Conservation (phyloP, 148 eudicot genomes). For the Fagopyrum tataricum region DNA sequence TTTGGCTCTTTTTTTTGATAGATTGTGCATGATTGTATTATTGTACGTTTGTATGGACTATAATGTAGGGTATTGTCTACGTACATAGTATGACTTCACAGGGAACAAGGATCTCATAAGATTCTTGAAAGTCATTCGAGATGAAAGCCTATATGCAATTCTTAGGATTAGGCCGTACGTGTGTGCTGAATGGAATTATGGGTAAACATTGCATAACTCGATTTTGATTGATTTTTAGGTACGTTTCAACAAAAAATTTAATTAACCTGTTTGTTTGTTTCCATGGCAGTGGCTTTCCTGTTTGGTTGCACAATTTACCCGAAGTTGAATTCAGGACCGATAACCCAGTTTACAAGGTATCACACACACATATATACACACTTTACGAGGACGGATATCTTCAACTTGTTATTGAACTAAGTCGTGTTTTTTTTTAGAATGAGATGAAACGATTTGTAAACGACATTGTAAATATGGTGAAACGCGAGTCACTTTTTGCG, state of each 20-base stretch:
- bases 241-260: background rate
- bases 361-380: background rate
- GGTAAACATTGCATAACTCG: conserved; percentile 19
- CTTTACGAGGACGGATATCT: background rate
- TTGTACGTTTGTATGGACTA: too few species aligned
- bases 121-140: conserved; percentile 40
- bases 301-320: conserved; percentile 41
- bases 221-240: background rate
- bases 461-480: conserved; percentile 39
- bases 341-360: conserved; percentile 35
- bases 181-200: conserved; percentile 58
- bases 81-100: conserved; percentile 37
- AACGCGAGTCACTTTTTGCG: conserved; percentile 38
- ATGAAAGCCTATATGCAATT: conserved; percentile 38
- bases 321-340: conserved; percentile 31
- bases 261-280: background rate
- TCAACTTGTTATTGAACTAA: background rate
- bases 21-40: too few species aligned
- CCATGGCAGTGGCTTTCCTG: conserved; percentile 31
- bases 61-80: background rate
- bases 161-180: conserved; percentile 60
- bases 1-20: background rate
- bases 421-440: conserved; percentile 17
- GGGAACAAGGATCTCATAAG: conserved; percentile 37
- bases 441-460: conserved; percentile 52